Percentiles rank a stretch among this genome's conserved stretches.
These are phyloP conservation scores for Bretschneidera sinensis DNA, from an alignment of 345 rosid species.

Conservation along the genomic window DNA sequence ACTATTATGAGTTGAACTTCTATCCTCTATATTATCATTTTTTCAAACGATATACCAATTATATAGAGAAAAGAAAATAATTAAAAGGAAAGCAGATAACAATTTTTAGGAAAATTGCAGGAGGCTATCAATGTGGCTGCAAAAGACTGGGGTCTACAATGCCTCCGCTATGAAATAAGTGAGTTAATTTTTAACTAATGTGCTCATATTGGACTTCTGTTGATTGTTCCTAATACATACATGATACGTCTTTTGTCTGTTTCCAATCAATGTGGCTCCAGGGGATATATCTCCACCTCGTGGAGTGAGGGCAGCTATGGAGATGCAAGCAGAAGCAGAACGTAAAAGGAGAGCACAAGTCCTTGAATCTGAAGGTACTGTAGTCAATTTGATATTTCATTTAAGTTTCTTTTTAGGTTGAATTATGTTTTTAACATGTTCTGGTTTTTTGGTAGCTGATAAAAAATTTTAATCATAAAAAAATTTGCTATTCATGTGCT, in stretches of 20 bases:
- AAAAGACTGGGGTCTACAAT: conserved; percentile 83
- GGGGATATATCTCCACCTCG: conserved; percentile 98
- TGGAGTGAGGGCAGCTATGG: conserved; percentile 95
- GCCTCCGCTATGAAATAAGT: conserved; percentile 98
- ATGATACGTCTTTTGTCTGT: not conserved
- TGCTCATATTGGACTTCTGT: conserved; percentile 1
- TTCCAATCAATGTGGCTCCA: conserved; percentile 23
- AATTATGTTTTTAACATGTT: too few species aligned
- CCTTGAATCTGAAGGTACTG: conserved; percentile 76
- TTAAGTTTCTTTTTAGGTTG: too few species aligned
- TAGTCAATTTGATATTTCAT: not conserved
- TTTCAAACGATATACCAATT: too few species aligned
- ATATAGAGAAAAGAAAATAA: too few species aligned
- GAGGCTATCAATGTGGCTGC: conserved; percentile 92
- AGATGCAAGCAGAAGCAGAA: conserved; percentile 99
- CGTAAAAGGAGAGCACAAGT: conserved; percentile 91
- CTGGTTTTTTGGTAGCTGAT: not conserved
- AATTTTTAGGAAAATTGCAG: too few species aligned
- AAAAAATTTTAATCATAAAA: not conserved
- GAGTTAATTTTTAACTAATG: conserved; percentile 21
- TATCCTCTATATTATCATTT: too few species aligned
- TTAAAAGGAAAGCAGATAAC: too few species aligned
- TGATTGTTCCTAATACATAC: conserved; percentile 2
- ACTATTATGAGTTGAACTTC: too few species aligned
- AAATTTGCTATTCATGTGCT: not conserved